These are phyloP conservation scores for Gamarada debralockiae DNA, from an alignment of 495 filamentous ascomycete genomes.

Conservation along the genomic window DNA sequence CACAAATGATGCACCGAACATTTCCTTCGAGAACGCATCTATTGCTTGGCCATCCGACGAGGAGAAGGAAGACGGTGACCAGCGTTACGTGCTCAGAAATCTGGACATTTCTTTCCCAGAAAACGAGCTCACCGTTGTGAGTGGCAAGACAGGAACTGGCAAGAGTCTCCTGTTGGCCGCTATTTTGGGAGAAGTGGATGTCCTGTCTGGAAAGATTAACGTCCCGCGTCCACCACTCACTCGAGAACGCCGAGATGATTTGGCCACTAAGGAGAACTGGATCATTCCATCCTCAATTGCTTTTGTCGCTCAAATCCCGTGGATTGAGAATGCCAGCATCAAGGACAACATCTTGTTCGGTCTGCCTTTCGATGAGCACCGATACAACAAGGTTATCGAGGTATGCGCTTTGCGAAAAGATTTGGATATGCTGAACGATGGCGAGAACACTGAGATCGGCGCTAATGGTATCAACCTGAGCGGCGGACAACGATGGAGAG, in stretches of 20 bases:
- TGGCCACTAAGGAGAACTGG: conserved; percentile 64
- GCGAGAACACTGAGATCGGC: conserved; percentile 75
- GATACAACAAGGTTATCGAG: conserved; percentile 62
- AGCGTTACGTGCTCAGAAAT: conserved; percentile 57
- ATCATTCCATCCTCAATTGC: conserved; percentile 64
- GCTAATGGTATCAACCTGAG: conserved; percentile 82
- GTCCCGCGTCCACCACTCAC: conserved; percentile 42
- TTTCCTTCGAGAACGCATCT: conserved; percentile 64
- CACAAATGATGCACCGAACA: conserved; percentile 49
- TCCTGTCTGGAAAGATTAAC: conserved; percentile 47
- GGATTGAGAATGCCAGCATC: conserved; percentile 82
- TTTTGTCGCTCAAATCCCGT: conserved; percentile 78
- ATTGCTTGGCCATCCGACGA: conserved; percentile 72
- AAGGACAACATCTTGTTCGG: conserved; percentile 74
- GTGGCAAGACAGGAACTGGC: conserved; percentile 63
- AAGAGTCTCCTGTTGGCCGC: conserved; percentile 64
- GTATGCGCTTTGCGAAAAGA: conserved; percentile 74
- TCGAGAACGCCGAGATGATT: conserved; percentile 46
- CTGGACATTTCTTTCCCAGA: conserved; percentile 63
- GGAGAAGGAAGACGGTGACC: conserved; percentile 41
- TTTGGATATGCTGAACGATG: conserved; percentile 67
- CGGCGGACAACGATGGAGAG: conserved; percentile 79
- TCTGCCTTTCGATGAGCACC: conserved; percentile 57
- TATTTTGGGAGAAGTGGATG: conserved; percentile 61
- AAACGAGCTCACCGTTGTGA: conserved; percentile 66